A percentile compares a stretch with the other conserved stretches of the same genome.
Conservation (phyloP, 495 filamentous ascomycete genomes). For the Xeromyces bisporus region DNA sequence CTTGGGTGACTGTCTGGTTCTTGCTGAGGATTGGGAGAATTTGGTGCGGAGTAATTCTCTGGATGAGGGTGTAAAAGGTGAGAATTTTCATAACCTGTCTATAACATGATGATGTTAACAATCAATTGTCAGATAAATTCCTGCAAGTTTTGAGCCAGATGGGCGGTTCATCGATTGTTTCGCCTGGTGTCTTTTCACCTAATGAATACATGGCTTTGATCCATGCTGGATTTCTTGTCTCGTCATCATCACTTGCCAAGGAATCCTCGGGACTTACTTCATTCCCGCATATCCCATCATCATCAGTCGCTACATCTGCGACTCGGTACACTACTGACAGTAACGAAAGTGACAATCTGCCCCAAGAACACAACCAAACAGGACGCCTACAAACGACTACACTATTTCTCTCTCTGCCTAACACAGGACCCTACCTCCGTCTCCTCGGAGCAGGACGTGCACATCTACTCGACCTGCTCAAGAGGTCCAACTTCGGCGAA, state of each 20-base stretch:
- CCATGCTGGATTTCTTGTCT: constrained; percentile 53
- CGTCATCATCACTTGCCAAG: constrained; percentile 29
- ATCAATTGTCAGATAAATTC: constrained; percentile 37
- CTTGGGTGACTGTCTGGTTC: constrained; percentile 55
- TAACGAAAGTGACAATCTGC: constrained; percentile 1
- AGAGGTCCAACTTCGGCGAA: constrained; percentile 47
- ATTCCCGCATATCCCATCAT: constrained; percentile 28
- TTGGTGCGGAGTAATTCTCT: constrained; percentile 33
- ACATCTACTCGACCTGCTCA: constrained; percentile 47
- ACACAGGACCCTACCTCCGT: constrained; percentile 54
- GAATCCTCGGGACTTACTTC: constrained; percentile 33
- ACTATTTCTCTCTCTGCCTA: constrained; percentile 53
- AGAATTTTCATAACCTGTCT: constrained; percentile 1
- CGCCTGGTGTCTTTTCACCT: constrained; percentile 26
- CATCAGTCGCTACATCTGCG: constrained; percentile 41
- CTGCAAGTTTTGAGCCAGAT: constrained; percentile 34
- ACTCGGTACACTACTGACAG: constrained; percentile 10
- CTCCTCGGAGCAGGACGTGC: constrained; percentile 48
- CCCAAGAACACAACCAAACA: no score
- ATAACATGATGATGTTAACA: no score
- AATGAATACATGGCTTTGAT: constrained; percentile 43
- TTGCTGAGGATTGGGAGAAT: constrained; percentile 42
- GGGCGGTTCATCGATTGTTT: constrained; percentile 35
- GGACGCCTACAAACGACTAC: constrained; percentile 20
- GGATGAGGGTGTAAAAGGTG: constrained; percentile 32